Base-by-base conservation (phyloP, 495 filamentous ascomycete genomes). In the Lineolata rhizophorae region DNA sequence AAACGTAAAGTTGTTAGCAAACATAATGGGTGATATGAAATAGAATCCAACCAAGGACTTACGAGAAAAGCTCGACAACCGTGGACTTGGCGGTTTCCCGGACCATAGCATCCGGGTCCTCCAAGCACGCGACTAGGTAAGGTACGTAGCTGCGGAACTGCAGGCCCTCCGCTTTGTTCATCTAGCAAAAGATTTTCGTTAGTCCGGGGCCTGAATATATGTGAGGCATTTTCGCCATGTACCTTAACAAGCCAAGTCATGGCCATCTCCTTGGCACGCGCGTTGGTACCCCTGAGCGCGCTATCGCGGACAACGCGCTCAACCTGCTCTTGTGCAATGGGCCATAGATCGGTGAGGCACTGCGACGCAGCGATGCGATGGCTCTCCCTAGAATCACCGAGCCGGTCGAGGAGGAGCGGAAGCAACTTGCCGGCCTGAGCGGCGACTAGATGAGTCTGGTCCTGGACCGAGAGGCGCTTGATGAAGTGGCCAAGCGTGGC, bases 341-440 rank as follows among this genome's bases (percentile, higher is more conserved):
- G 64, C 59, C 77, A 83, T 27, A 83, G 56, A 18, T 87, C 85
- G 5, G 61, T 60, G 32, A 95, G 62, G 17, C 73, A 66, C 42
- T 76, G 72, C 22, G 70, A 56, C 5, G 81, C 76, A 35, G 80
- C 58, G 14, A 56, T 47, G 32, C 81, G 68, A 36, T 77, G 58
- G 40, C 81, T 79, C 36, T 92, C 83, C 46, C 83, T 83, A 39
- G 69, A 68, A 47, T 95, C 85, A 15, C 82, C 82, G 29, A 95
- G 65, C 40, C 83, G 76, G 26, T 95, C 85, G 29, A 82, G 53
- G 25, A 93, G 60, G 17, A 79, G 47, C 2, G 80, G 72, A 32
- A 61, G 60, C 27, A 92, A 56, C 17, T 65, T 69, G 27, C 66
- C 61, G 3, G 61, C 61, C 12, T 74, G 72, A 37, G 70, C 58